Evolutionary conservation across 2,329 filamentous ascomycete genomes (phyloP).

Genomic region (Chrysosporium keratinophilum): DNA sequence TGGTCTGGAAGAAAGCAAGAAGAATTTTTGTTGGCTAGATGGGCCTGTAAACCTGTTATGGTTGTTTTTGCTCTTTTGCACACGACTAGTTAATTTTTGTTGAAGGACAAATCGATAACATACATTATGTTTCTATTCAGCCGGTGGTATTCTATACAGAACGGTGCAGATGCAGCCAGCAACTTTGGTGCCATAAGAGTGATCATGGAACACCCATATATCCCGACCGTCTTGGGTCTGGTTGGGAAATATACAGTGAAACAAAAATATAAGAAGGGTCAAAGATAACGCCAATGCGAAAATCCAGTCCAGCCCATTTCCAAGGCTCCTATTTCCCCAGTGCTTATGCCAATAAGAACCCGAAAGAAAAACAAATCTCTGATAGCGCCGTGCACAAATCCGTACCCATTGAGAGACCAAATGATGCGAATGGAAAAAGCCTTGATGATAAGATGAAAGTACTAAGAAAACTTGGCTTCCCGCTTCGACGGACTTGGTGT

Average conservation of each 20-base stretch:
- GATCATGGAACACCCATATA: too few relatives aligned
- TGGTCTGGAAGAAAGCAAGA: slow-evolving; percentile 18
- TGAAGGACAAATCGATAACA: too few relatives aligned
- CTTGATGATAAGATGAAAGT: not conserved
- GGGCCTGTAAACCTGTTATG: not conserved
- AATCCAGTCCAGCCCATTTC: not conserved
- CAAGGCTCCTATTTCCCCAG: too few relatives aligned
- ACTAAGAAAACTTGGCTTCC: not conserved
- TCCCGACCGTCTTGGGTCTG: not conserved
- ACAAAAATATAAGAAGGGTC: not conserved
- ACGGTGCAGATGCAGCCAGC: too few relatives aligned
- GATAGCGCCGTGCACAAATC: too few relatives aligned
- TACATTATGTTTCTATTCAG: too few relatives aligned
- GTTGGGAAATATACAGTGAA: not conserved
- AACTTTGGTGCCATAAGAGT: not conserved
- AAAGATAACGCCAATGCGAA: not conserved
- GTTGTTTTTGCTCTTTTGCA: too few relatives aligned
- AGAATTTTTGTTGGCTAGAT: slow-evolving; percentile 21
- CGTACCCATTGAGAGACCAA: not conserved
- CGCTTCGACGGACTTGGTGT: slow-evolving; percentile 7
- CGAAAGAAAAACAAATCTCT: too few relatives aligned
- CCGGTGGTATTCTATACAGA: too few relatives aligned
- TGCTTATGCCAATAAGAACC: too few relatives aligned
- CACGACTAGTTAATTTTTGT: too few relatives aligned
- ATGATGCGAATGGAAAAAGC: not conserved